A percentile compares a stretch with the other conserved stretches of the same genome.
Conservation (phyloP, 768 basidiomycete species). For the Galerina marginata region DNA sequence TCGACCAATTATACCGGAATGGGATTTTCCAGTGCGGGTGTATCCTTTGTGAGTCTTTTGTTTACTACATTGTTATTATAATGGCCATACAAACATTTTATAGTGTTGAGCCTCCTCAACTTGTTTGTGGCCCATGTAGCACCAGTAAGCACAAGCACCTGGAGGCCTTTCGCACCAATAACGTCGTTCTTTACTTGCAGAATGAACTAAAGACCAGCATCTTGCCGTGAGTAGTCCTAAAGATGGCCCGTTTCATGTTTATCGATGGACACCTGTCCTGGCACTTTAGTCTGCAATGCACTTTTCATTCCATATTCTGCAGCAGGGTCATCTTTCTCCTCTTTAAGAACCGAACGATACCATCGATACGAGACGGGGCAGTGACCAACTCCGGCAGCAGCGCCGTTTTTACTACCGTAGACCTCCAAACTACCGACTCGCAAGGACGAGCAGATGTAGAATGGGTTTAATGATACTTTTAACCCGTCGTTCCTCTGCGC, state of each 20-base stretch:
- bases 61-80: not conserved
- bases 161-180: not conserved
- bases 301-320: constrained; percentile 7
- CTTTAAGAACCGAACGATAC: not conserved
- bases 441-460: too few relatives aligned
- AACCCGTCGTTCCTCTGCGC: too few relatives aligned
- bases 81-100: not conserved
- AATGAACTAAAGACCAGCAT: constrained; percentile 1
- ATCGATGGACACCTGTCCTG: not conserved
- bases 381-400: too few relatives aligned
- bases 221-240: not conserved
- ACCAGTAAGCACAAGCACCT: not conserved
- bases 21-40: constrained; percentile 4
- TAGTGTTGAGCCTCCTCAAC: constrained; percentile 5
- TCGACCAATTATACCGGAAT: constrained; percentile 1
- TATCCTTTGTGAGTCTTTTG: not conserved
- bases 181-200: not conserved
- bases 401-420: too few relatives aligned
- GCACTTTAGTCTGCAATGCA: constrained; percentile 2
- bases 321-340: constrained; percentile 4
- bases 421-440: too few relatives aligned
- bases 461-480: too few relatives aligned
- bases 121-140: not conserved
- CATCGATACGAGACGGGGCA: too few relatives aligned
- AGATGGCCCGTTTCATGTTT: not conserved